These are phyloP conservation scores for Fomitopsis pinicola DNA, from an alignment of 1,284 basidiomycete genomes.

Conservation along the genomic window DNA sequence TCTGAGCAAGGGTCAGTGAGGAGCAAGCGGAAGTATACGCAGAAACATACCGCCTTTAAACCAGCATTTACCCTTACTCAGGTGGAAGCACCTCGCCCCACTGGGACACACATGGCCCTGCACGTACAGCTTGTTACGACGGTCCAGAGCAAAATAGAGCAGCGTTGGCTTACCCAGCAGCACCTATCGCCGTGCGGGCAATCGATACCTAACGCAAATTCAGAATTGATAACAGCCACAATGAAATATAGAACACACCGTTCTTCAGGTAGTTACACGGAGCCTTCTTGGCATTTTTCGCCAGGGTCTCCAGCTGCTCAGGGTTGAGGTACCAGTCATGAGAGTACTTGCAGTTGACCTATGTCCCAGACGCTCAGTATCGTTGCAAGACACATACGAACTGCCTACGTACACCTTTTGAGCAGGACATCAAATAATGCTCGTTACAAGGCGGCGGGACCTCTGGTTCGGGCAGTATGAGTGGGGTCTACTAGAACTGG, in stretches of 20 bases:
- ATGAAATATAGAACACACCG: constrained; percentile 32
- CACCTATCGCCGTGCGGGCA: constrained; percentile 70
- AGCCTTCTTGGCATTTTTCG: constrained; percentile 73
- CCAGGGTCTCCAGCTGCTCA: constrained; percentile 62
- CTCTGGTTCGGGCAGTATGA: constrained; percentile 34
- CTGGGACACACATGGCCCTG: constrained; percentile 75
- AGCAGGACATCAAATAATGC: constrained; percentile 73
- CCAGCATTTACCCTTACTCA: constrained; percentile 67
- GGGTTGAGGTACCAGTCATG: constrained; percentile 68
- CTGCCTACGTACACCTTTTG: constrained; percentile 57
- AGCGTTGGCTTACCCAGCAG: constrained; percentile 44
- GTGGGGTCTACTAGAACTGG: neutral
- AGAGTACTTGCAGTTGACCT: constrained; percentile 75
- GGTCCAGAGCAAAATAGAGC: neutral
- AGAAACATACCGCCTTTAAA: constrained; percentile 67
- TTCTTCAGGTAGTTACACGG: constrained; percentile 79
- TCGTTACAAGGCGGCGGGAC: constrained; percentile 78
- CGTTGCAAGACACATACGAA: neutral
- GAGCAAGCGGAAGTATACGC: neutral
- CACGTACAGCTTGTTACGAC: neutral
- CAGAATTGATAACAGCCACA: neutral
- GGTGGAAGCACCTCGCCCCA: constrained; percentile 49
- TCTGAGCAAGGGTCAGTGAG: constrained; percentile 9
- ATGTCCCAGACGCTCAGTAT: neutral
- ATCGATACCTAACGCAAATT: constrained; percentile 43